Evolutionary conservation across 345 rosid species (phyloP).

Genomic region (Raphanus raphanistrum): DNA sequence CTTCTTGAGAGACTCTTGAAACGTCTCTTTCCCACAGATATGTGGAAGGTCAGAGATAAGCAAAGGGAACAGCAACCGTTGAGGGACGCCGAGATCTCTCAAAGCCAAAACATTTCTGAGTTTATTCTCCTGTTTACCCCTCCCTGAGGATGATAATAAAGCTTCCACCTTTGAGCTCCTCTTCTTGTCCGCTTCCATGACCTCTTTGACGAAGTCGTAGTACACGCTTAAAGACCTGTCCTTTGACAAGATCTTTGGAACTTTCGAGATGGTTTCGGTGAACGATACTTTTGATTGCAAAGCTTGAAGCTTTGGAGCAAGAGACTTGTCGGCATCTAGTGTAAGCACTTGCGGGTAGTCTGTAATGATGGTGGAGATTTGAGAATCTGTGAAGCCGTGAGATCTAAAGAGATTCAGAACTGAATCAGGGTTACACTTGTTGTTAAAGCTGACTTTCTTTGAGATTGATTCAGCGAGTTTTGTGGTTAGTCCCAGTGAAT

Average conservation of each 20-base stretch:
- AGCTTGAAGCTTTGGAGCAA: constrained; percentile 12
- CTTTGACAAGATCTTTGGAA: constrained; percentile 1
- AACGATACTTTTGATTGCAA: not conserved
- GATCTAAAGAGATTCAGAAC: not conserved
- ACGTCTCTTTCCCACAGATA: not conserved
- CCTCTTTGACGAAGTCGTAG: not conserved
- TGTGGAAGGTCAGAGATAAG: not conserved
- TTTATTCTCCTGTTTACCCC: not conserved
- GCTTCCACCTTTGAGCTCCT: not conserved
- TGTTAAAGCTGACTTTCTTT: not conserved
- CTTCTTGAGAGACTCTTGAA: constrained; percentile 12
- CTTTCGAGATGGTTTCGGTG: not conserved
- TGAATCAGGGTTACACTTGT: not conserved
- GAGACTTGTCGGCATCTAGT: not conserved
- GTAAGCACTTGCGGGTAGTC: not conserved
- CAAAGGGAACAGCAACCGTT: not conserved
- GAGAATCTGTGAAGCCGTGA: constrained; percentile 8
- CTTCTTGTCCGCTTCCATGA: not conserved
- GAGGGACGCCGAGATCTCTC: constrained; percentile 30
- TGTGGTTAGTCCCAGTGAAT: not conserved
- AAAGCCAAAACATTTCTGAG: constrained; percentile 10
- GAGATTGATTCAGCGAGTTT: constrained; percentile 5
- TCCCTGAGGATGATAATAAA: not conserved
- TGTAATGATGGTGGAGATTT: not conserved
- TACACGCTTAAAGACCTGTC: not conserved